Evolutionary conservation across 371 early-diverging fungal genomes (phyloP).

Genomic region (Mycotypha africana): DNA sequence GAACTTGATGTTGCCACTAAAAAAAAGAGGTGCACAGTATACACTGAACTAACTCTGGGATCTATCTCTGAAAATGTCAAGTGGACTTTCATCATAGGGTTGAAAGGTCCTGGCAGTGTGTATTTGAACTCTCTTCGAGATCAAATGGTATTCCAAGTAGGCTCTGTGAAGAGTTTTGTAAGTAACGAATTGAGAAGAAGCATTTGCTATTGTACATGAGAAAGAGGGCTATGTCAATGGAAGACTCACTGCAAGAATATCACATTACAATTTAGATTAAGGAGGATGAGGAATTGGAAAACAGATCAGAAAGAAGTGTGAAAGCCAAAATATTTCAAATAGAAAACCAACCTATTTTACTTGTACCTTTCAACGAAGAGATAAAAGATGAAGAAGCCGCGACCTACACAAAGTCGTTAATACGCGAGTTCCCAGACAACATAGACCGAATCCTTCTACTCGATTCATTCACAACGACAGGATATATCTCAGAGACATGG

Average conservation of each 20-base stretch:
- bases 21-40: conserved; percentile 1
- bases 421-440: neutral
- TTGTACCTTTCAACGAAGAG: conserved; percentile 5
- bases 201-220: too few relatives aligned
- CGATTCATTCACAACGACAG: conserved; percentile 27
- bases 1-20: conserved; percentile 16
- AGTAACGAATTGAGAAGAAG: too few relatives aligned
- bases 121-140: conserved; percentile 21
- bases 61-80: neutral
- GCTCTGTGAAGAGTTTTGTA: too few relatives aligned
- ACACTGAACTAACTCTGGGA: neutral
- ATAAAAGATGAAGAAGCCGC: conserved; percentile 17
- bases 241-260: too few relatives aligned
- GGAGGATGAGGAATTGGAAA: conserved; percentile 1
- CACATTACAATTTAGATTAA: too few relatives aligned
- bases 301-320: too few relatives aligned
- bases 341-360: neutral
- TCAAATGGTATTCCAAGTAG: too few relatives aligned
- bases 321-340: conserved; percentile 6
- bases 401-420: conserved; percentile 7
- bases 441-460: conserved; percentile 27
- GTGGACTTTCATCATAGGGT: conserved; percentile 27
- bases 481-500: conserved; percentile 21
- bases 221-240: too few relatives aligned
- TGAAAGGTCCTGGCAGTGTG: conserved; percentile 30